Evolutionary conservation across 768 basidiomycete genomes (phyloP), one percentile per base, ranked within the genome.

Genomic region (Tephrocybe sp.): DNA sequence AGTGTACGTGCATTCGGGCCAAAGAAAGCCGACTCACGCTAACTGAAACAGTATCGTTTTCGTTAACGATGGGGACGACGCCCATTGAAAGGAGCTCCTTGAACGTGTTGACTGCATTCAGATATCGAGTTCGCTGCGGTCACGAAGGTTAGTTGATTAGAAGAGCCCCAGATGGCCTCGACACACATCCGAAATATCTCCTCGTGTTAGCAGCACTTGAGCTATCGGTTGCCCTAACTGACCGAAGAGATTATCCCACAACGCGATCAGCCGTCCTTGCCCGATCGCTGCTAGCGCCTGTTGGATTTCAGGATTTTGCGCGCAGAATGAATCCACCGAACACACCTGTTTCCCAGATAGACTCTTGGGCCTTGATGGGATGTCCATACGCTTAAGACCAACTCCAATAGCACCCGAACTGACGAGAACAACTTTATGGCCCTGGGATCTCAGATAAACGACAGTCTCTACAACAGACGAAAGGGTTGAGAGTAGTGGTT

Each of bases 371-470:
- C 81, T 76, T 44, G 79, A 84, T 11, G 84, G 75, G 52, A 97
- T 69, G 28, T 84, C 78, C 97, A 99, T 98, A 32, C 94, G 78
- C 64, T 93, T 87, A 52, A 98, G 66, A 0, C 97, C 97, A 15
- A 98, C 92, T 0, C 87, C 97, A 51, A 98, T 98, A n/a, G 97
- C 97, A 1, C 97, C 97, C 18, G 94, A 97, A 60, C 89, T 93
- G 51, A 97, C 93, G 9, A 99, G 82, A 4, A 98, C 91, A 46
- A 98, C 91, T 60, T 93, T 89, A 71, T 99, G 96, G 0, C 96
- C 96, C 35, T 86, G 73, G 5, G 75, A 71, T 39, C 86, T 82
- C 13, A 99, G 79, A 27, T 82, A 69, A 13, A 92, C 78, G 12
- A 93, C 92, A 0, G 92, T 92, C 68, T 99, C 96, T 26, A 95